phyloP scores from a whole-genome alignment of 2,329 filamentous ascomycete species.

The Diaporthe vexans region DNA sequence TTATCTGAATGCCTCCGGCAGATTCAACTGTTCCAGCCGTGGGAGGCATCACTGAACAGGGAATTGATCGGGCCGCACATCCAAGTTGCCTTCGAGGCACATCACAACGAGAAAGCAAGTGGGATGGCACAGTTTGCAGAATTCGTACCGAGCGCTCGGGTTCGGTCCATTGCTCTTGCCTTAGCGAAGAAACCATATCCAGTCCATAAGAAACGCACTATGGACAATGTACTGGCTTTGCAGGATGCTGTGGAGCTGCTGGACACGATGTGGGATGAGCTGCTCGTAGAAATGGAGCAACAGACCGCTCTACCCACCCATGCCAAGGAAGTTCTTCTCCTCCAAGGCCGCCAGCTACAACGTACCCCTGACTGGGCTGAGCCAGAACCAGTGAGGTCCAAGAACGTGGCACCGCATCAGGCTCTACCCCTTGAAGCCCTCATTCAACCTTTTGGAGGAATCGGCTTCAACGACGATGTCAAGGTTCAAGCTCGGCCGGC shows the following conservation, averaged over 20 bases:
- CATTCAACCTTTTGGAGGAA: background rate
- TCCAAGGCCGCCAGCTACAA: background rate
- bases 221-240: background rate
- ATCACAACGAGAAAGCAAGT: background rate
- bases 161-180: background rate
- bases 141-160: background rate
- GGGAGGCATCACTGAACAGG: too few relatives aligned
- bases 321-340: background rate
- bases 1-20: conserved; percentile 6
- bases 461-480: background rate
- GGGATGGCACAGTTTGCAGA: rapidly evolving
- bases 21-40: background rate
- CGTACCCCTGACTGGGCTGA: background rate
- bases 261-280: background rate
- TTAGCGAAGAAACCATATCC: background rate
- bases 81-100: background rate
- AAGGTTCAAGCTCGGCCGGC: background rate
- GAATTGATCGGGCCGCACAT: too few relatives aligned
- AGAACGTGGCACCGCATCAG: too few relatives aligned
- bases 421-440: rapidly evolving
- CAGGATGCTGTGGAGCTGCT: background rate
- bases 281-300: background rate
- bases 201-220: background rate
- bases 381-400: background rate
- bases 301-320: background rate